Percentiles rank a stretch among this genome's conserved stretches.
Conservation (phyloP, 2,329 filamentous ascomycete species). For the Sphaerulina musiva region DNA sequence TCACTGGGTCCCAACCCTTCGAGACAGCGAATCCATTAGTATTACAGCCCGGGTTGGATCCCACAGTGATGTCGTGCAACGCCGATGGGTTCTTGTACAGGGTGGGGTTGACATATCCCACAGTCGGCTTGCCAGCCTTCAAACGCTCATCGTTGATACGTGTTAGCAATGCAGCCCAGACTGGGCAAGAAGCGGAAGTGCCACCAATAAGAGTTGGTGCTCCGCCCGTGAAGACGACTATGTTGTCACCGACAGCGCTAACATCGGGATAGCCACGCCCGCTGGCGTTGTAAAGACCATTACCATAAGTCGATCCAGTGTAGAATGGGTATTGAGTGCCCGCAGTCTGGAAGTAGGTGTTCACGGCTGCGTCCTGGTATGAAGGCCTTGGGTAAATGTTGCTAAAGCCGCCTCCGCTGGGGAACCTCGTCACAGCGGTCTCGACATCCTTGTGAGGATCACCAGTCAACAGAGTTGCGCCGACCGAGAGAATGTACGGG, state of each 20-base stretch:
- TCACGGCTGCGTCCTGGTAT: slow-evolving; percentile 38
- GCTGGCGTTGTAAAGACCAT: slow-evolving; percentile 31
- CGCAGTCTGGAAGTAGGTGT: slow-evolving; percentile 31
- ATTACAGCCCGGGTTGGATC: slow-evolving; percentile 33
- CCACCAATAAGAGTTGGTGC: slow-evolving; percentile 24
- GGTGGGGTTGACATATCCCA: slow-evolving; percentile 31
- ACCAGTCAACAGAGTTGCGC: slow-evolving; percentile 37
- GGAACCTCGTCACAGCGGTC: slow-evolving; percentile 37
- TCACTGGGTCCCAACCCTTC: slow-evolving; percentile 31
- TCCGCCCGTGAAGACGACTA: slow-evolving; percentile 21
- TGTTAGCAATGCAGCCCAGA: slow-evolving; percentile 25
- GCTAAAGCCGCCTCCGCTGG: slow-evolving; percentile 38
- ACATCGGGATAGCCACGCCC: slow-evolving; percentile 41
- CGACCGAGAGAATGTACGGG: slow-evolving; percentile 38
- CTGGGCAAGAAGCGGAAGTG: slow-evolving; percentile 26
- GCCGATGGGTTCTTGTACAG: slow-evolving; percentile 37
- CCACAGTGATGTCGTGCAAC: slow-evolving; percentile 35
- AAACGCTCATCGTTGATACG: slow-evolving; percentile 29
- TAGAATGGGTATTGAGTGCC: slow-evolving; percentile 27
- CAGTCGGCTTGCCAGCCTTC: slow-evolving; percentile 23
- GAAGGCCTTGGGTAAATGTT: slow-evolving; percentile 32
- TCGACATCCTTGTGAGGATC: slow-evolving; percentile 34
- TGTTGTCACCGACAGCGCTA: slow-evolving; percentile 28
- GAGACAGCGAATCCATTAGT: slow-evolving; percentile 23
- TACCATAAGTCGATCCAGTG: slow-evolving; percentile 49